Base-by-base conservation (phyloP, 163 green algal species). In the Chlamydomonas reinhardtii region DNA sequence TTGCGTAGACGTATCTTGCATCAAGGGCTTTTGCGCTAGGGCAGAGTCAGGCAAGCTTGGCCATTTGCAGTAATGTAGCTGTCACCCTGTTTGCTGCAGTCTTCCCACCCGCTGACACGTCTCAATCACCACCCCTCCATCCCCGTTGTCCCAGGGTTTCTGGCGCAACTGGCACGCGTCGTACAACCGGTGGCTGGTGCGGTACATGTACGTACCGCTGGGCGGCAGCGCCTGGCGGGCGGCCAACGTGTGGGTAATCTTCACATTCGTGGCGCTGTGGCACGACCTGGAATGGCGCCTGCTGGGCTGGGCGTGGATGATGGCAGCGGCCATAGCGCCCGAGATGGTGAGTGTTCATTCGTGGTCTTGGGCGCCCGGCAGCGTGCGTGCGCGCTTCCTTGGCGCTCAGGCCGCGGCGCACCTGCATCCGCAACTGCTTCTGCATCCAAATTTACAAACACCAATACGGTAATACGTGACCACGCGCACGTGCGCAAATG, bases 191-290 rank as follows among this genome's bases (percentile, higher is more conserved):
- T 98, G 96, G 96, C 93, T 98, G 84, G 95, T 98, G 39, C 92
- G 95, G 5, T 99, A 99, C 92, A 88, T 99, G 89, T 98, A 98
- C 89, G 88, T 99, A 0, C 97, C 96, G 2, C 84, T 99, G 54
- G 97, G 97, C 25, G 97, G 97, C 39, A 72, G 69, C 6, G 34
- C 25, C 1, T 93, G 88, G 84, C 92, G 92, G 2, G 25, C 80
- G 14, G 66, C 95, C n/a, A 96, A 94, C 88, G 93, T 98, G 54
- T 99, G 96, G 96, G 76, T 92, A 24, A 95, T 99, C 73, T 99
- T 99, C 90, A 95, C 96, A 0, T 99, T 99, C 92, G 97, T 99
- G 43, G 97, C 95, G 8, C 35, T 98, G 43, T 99, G 97, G 96
- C 97, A 99, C 89, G 97, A 99, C 87, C 68, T 99, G n/a, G 96